These are phyloP conservation scores for Theobroma grandiflorum DNA, from an alignment of 441 rosid species.

Conservation along the genomic window DNA sequence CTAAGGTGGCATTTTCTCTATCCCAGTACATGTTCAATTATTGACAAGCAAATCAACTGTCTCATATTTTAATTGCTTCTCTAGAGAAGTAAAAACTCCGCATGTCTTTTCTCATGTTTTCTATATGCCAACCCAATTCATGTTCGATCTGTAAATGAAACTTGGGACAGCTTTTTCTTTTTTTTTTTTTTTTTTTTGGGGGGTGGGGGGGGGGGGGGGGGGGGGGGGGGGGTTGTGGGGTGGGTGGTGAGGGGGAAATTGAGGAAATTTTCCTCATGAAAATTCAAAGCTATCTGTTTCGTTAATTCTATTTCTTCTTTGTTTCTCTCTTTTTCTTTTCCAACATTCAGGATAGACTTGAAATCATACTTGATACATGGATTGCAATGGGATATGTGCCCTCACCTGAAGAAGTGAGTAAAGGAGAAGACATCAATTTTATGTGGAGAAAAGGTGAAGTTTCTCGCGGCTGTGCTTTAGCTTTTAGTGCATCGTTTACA, in stretches of 20 bases:
- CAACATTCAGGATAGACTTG: conserved; percentile 78
- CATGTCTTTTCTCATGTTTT: background rate
- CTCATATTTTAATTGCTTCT: background rate
- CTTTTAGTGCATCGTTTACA: background rate
- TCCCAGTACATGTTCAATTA: background rate
- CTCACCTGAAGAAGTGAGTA: conserved; percentile 80
- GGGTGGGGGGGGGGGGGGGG: no score
- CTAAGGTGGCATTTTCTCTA: conserved; percentile 60
- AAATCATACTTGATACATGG: conserved; percentile 82
- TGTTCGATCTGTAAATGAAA: background rate
- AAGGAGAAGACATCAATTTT: conserved; percentile 75
- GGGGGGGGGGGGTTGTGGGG: no score
- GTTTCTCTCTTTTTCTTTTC: conserved; percentile 15
- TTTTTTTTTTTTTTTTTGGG: background rate
- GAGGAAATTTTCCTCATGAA: background rate
- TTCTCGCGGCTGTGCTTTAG: conserved; percentile 9
- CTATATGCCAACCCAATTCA: background rate
- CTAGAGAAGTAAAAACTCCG: background rate
- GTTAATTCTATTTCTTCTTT: background rate
- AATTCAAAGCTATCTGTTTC: background rate
- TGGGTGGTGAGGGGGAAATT: no score
- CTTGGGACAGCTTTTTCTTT: background rate
- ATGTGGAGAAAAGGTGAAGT: conserved; percentile 58
- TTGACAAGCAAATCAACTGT: background rate
- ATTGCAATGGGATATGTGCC: conserved; percentile 64